A percentile compares a stretch with the other conserved stretches of the same genome.
Conservation (phyloP, 2,329 filamentous ascomycete genomes). For the Diaporthe sp. region DNA sequence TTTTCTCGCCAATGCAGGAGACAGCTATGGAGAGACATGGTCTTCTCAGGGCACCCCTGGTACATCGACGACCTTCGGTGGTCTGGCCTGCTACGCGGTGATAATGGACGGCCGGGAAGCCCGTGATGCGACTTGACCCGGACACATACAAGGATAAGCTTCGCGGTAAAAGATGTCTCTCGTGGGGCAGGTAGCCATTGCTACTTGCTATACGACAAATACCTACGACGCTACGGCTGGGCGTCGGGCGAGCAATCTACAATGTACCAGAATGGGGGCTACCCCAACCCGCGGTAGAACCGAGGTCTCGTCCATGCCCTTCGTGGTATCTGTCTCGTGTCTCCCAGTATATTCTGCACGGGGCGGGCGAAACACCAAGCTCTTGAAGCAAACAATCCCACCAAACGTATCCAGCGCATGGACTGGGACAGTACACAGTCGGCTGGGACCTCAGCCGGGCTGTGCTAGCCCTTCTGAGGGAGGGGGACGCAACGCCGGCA, state of each 20-base stretch:
- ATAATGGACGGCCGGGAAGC: neutral
- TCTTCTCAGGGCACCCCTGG: conserved; percentile 24
- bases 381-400: conserved; percentile 11
- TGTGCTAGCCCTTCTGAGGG: conserved; percentile 20
- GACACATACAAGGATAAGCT: conserved; percentile 3
- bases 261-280: neutral
- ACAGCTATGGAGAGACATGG: conserved; percentile 23
- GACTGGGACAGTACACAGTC: neutral
- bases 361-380: conserved; percentile 13
- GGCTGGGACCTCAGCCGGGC: conserved; percentile 11
- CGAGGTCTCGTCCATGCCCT: neutral
- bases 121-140: neutral
- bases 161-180: neutral
- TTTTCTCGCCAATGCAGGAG: conserved; percentile 32
- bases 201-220: neutral
- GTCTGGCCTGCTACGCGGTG: neutral
- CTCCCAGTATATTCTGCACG: neutral
- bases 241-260: neutral
- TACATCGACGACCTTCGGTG: neutral
- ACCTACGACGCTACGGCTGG: neutral
- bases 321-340: neutral
- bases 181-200: neutral
- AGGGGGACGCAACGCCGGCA: conserved; percentile 30
- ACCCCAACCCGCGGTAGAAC: neutral
- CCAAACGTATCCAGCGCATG: neutral